phyloP scores from a whole-genome alignment of 805 yeast genomes.

The Maudiozyma turicensis region DNA sequence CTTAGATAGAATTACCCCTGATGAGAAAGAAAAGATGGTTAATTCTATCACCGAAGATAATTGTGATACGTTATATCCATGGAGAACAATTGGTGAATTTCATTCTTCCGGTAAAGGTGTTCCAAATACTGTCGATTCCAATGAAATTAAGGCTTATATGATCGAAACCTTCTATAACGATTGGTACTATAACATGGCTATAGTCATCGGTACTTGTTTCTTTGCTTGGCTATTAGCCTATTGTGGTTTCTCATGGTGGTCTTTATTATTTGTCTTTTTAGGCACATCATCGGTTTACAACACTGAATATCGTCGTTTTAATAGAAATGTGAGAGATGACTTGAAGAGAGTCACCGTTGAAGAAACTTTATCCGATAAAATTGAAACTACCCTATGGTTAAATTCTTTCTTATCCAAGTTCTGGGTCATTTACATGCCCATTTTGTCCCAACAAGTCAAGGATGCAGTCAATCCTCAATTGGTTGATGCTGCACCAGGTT shows the following conservation, averaged over 20 bases:
- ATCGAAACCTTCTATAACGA: constrained; percentile 63
- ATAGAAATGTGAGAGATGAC: constrained; percentile 67
- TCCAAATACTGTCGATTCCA: constrained; percentile 16
- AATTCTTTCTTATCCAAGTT: constrained; percentile 68
- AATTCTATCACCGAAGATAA: constrained; percentile 9
- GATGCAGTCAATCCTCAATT: constrained; percentile 57
- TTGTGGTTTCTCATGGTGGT: constrained; percentile 54
- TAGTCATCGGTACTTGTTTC: constrained; percentile 61
- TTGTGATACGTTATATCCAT: constrained; percentile 25
- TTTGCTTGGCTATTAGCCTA: constrained; percentile 62
- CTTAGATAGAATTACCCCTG: constrained; percentile 7
- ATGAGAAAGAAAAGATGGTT: constrained; percentile 9
- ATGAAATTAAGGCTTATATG: constrained; percentile 46
- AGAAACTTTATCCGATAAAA: constrained; percentile 50
- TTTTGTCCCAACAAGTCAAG: constrained; percentile 64
- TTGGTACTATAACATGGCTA: constrained; percentile 57
- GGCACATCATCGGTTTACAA: constrained; percentile 59
- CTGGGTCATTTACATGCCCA: constrained; percentile 87
- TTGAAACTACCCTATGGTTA: constrained; percentile 76
- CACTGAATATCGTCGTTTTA: constrained; percentile 65
- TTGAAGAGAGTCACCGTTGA: constrained; percentile 55
- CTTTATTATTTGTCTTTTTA: constrained; percentile 49
- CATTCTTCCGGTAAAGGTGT: constrained; percentile 12
- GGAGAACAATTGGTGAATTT: constrained; percentile 29
- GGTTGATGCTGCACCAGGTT: constrained; percentile 70